Conservation (phyloP, 148 eudicot species). For the Heliamphora exappendiculata region DNA sequence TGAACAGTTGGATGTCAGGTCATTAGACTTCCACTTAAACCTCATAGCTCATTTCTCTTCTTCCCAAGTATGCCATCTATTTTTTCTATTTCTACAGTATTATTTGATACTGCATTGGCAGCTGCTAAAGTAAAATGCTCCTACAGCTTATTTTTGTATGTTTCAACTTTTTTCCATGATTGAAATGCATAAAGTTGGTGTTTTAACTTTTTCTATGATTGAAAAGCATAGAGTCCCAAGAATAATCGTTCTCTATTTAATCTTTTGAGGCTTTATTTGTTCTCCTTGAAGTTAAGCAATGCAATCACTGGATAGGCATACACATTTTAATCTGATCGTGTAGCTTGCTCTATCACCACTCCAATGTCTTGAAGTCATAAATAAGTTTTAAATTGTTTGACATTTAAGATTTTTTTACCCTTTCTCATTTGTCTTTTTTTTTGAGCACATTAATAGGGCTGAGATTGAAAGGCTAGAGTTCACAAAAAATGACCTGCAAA, state of each 20-base stretch:
- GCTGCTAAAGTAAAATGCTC: neutral
- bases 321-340: neutral
- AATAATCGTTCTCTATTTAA: neutral
- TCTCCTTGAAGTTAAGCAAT: neutral
- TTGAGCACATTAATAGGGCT: constrained; percentile 32
- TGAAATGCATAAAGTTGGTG: neutral
- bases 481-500: constrained; percentile 44
- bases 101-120: neutral
- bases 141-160: neutral
- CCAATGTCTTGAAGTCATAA: neutral
- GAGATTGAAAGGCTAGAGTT: constrained; percentile 60
- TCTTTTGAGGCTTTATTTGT: neutral
- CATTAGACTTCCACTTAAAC: neutral
- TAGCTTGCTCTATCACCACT: neutral
- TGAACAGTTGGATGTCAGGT: constrained; percentile 1
- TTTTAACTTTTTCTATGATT: neutral
- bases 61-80: neutral
- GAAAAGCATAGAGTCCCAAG: neutral
- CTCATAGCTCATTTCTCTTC: constrained; percentile 5
- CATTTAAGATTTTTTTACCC: neutral
- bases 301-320: neutral
- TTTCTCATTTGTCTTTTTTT: constrained; percentile 8
- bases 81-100: neutral
- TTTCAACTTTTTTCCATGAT: neutral
- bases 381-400: too few relatives aligned